Percentiles rank a stretch among this genome's conserved stretches.
phyloP scores from a whole-genome alignment of 1,139 yeast genomes.

The Kodamaea suecica region DNA sequence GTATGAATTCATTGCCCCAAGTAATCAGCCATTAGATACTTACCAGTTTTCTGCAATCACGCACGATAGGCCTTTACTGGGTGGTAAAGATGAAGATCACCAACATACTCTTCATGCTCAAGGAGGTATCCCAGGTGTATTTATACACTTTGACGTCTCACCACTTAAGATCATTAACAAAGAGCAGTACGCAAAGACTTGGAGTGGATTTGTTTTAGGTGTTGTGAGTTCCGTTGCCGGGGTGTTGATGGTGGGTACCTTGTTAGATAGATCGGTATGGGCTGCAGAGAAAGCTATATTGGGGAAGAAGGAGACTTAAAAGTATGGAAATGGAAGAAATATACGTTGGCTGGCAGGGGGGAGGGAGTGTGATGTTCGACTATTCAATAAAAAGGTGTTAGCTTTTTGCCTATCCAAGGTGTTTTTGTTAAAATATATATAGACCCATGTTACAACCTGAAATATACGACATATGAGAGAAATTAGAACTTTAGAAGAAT shows the following conservation, averaged over 20 bases:
- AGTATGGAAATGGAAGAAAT: not conserved
- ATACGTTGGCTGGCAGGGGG: no score
- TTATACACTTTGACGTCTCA: conserved; percentile 84
- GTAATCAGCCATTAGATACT: conserved; percentile 56
- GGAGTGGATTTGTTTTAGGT: conserved; percentile 84
- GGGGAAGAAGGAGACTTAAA: conserved; percentile 57
- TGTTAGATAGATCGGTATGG: conserved; percentile 82
- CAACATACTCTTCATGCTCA: conserved; percentile 78
- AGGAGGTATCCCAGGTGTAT: conserved; percentile 92
- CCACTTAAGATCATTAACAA: conserved; percentile 88
- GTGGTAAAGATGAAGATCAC: conserved; percentile 90
- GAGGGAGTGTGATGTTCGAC: no score
- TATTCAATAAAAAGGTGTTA: no score
- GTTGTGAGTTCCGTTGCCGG: conserved; percentile 91
- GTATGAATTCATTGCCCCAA: conserved; percentile 60
- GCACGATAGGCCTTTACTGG: conserved; percentile 79
- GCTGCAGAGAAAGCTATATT: conserved; percentile 80
- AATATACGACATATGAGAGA: not conserved
- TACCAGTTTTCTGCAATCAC: conserved; percentile 90
- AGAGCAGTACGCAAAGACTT: conserved; percentile 72
- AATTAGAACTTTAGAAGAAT: not conserved
- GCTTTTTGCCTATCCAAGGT: no score
- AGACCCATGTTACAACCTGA: not conserved
- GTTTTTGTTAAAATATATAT: not conserved
- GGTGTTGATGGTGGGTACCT: conserved; percentile 86